phyloP scores from a whole-genome alignment of 2,329 filamentous ascomycete genomes.

The Lecanoromycetidae sp. region DNA sequence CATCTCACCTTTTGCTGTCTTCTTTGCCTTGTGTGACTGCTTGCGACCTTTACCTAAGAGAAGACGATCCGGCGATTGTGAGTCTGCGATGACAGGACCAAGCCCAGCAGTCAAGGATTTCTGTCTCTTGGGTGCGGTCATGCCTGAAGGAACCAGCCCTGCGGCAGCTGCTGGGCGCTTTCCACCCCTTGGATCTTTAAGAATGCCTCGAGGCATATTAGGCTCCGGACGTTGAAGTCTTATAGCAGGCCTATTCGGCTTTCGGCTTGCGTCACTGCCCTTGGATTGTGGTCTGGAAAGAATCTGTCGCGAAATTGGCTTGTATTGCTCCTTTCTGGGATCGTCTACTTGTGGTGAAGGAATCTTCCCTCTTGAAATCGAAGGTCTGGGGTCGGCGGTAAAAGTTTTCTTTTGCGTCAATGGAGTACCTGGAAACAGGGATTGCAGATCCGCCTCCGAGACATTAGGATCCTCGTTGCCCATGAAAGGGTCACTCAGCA shows the following conservation, averaged over 20 bases:
- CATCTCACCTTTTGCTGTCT: not conserved
- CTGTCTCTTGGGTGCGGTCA: not conserved
- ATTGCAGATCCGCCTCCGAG: not conserved
- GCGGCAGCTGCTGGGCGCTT: constrained; percentile 6
- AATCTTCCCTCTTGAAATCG: too few species aligned
- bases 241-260: too few species aligned
- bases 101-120: not conserved
- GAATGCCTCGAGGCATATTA: not conserved
- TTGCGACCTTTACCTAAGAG: constrained; percentile 7
- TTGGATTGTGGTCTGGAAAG: too few species aligned
- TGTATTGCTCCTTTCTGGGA: too few species aligned
- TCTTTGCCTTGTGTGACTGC: not conserved
- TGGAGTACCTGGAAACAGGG: not conserved
- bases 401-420: too few species aligned
- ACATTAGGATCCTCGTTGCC: not conserved
- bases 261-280: too few species aligned
- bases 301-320: too few species aligned
- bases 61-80: constrained; percentile 11
- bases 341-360: too few species aligned
- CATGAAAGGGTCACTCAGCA: not conserved
- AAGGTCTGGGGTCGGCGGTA: too few species aligned
- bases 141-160: not conserved
- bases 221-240: not conserved
- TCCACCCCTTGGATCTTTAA: not conserved
- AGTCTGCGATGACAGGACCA: constrained; percentile 11